A percentile compares a stretch with the other conserved stretches of the same genome.
Conservation (phyloP, 305 asterid genomes). For the Solanum hybrid region DNA sequence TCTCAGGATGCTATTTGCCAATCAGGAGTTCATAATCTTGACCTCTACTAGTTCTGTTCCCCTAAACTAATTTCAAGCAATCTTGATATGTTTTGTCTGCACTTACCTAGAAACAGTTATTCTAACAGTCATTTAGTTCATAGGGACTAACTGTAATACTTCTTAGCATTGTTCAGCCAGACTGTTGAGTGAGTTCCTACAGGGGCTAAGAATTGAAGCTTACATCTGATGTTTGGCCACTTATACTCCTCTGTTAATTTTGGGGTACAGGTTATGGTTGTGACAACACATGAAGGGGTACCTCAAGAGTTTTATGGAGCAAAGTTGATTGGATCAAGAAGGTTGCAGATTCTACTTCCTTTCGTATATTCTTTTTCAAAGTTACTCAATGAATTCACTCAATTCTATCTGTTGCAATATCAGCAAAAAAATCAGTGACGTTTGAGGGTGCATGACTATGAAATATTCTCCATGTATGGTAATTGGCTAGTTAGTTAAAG, state of each 20-base stretch:
- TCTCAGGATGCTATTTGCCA: background rate
- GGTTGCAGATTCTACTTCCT: slow-evolving; percentile 32
- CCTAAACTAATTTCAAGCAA: background rate
- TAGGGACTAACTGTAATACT: background rate
- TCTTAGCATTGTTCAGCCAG: background rate
- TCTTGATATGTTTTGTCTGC: background rate
- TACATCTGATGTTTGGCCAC: background rate
- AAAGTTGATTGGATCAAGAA: slow-evolving; percentile 76
- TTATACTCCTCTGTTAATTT: background rate
- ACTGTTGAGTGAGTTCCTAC: background rate
- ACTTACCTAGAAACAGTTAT: background rate
- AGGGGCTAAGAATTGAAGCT: background rate
- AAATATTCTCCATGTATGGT: background rate
- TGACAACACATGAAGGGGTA: slow-evolving; percentile 97
- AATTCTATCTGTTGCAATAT: background rate
- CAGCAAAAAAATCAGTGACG: background rate
- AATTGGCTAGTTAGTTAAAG: background rate
- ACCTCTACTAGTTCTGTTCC: background rate
- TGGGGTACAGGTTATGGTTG: slow-evolving; percentile 80
- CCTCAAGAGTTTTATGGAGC: slow-evolving; percentile 97
- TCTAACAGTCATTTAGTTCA: background rate
- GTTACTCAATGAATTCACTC: background rate
- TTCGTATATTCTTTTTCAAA: background rate
- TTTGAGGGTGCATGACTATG: background rate
- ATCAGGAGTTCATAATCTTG: background rate